Evolutionary conservation across 768 basidiomycete genomes (phyloP).

Genomic region (Mycena leptocephala): DNA sequence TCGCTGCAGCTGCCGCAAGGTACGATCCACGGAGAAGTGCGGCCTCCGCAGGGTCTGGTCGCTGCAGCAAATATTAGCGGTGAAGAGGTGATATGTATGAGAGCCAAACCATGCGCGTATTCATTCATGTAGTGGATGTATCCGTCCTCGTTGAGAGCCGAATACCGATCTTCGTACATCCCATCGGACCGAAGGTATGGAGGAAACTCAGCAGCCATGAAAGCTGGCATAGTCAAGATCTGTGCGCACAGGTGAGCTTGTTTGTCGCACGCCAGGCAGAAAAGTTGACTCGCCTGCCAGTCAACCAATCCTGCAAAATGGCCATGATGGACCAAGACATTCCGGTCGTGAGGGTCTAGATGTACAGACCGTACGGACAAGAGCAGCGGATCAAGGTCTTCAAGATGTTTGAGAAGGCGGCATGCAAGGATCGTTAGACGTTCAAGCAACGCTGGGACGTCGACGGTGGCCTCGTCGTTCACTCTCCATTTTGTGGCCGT

Average conservation of each 20-base stretch:
- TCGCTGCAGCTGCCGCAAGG: background rate
- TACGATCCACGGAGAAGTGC: background rate
- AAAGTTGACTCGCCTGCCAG: background rate
- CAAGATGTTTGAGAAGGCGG: background rate
- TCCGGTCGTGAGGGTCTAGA: conserved; percentile 11
- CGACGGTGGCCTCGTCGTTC: background rate
- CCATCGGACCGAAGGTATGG: conserved; percentile 7
- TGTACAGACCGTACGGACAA: conserved; percentile 3
- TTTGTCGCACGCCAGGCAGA: too few species aligned
- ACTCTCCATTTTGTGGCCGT: background rate
- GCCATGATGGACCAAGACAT: background rate
- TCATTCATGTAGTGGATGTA: conserved; percentile 7
- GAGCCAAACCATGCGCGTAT: background rate
- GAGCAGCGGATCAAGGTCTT: background rate
- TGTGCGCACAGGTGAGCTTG: background rate
- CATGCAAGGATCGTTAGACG: background rate
- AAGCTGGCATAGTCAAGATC: conserved; percentile 2
- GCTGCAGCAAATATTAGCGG: background rate
- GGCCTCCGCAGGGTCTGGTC: conserved; percentile 1
- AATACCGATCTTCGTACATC: conserved; percentile 6
- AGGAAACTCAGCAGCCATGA: conserved; percentile 4
- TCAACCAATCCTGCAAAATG: conserved; percentile 12
- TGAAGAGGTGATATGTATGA: background rate
- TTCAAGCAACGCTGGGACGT: background rate
- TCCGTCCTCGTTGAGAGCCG: background rate